Base-by-base conservation (phyloP, 371 early-diverging fungal species). In the Mortierella sp. region DNA sequence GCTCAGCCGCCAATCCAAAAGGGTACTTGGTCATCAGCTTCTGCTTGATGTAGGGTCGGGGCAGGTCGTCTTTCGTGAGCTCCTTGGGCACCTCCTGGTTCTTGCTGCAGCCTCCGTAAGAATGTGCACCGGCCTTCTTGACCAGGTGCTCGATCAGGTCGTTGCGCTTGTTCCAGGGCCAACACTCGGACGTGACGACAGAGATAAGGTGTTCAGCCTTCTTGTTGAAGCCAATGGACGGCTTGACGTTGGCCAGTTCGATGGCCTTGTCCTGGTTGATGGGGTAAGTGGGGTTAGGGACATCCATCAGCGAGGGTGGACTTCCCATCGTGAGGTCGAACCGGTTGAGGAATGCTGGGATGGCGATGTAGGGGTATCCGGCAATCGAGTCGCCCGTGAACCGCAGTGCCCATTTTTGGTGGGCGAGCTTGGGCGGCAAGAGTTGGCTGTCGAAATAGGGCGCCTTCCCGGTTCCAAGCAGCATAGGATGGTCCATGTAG, bases 241-340 rank as follows among this genome's bases (percentile, higher is more conserved):
- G 74, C 63, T 66, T 29, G 4, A 66, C 70, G 37, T 68, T 53
- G 1, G 64, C 64, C 29, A 64, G 40, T 14, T 40, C 19, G 8
- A 26, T 13, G 6, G 47, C 44, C 24, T 11, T 64, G 0, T 63
- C 50, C 19, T 40, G n/a, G 1, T 68, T 67, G 16, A 83, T 45
- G 11, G 43, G 43, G n/a, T 71, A 43, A 19, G 72, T 37, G 1
- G 79, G 79, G 13, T 64, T 43, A 1, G 74, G 70, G 7, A 79
- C 37, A 26, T 74, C 79, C 39, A 79, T 61, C 34, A 79, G 19
- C 8, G 41, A 37, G 4, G 66, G 50, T 14, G 79, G 84, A 24
- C 66, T 31, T 41, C 79, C 79, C 48, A 79, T 79, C 2, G 84
- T 71, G 13, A 79, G 67, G 61, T 83, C 84, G 68, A 83, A 83